These are phyloP conservation scores for Epichloe brachyelytri DNA, from an alignment of 2,329 filamentous ascomycete species.

Conservation along the genomic window DNA sequence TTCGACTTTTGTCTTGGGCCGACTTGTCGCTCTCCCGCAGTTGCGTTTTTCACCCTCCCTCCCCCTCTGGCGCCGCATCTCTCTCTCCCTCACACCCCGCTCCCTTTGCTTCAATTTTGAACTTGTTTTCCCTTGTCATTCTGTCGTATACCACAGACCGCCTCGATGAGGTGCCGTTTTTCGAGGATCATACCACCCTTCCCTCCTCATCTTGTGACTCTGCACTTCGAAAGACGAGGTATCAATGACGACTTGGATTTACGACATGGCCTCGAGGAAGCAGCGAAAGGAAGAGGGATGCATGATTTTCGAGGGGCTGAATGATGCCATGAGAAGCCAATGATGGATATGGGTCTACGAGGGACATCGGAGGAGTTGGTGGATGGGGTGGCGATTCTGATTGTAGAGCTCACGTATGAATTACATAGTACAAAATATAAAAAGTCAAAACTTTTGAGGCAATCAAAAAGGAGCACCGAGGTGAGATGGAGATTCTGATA, in stretches of 20 bases:
- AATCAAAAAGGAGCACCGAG: slow-evolving; percentile 15
- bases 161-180: neutral
- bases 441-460: slow-evolving; percentile 9
- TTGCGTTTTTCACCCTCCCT: too few species aligned
- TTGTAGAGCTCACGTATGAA: slow-evolving; percentile 15
- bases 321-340: slow-evolving; percentile 3
- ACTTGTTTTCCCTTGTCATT: slow-evolving; percentile 4
- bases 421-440: slow-evolving; percentile 1
- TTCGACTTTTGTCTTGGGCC: neutral
- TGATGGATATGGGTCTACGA: too few species aligned
- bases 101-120: neutral
- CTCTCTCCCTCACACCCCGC: slow-evolving; percentile 9
- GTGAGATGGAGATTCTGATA: slow-evolving; percentile 1
- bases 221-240: slow-evolving; percentile 3
- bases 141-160: neutral
- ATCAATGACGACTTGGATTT: slow-evolving; percentile 11
- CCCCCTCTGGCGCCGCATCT: neutral
- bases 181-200: neutral
- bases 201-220: slow-evolving; percentile 5
- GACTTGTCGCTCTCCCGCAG: too few species aligned
- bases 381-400: slow-evolving; percentile 13
- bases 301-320: neutral
- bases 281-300: neutral
- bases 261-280: slow-evolving; percentile 4
- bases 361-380: slow-evolving; percentile 7